Evolutionary conservation across 2,329 filamentous ascomycete species (phyloP).

Genomic region (Ophidiomyces ophidiicola): DNA sequence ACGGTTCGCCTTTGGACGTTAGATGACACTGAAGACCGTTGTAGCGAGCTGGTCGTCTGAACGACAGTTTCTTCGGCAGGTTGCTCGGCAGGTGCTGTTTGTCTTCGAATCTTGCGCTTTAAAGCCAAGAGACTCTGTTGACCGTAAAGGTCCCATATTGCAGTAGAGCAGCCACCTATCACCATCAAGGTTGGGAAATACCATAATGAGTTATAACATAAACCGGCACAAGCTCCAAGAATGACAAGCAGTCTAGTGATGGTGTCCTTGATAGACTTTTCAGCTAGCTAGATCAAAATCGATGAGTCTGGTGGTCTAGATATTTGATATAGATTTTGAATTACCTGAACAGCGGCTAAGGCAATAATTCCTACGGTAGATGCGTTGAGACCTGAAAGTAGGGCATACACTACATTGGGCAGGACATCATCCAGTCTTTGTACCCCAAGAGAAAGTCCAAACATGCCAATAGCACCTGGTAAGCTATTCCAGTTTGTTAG

Average conservation of each 20-base stretch:
- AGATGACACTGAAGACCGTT: conserved; percentile 5
- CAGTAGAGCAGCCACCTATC: conserved; percentile 40
- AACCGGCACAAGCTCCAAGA: conserved; percentile 48
- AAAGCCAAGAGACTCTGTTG: conserved; percentile 33
- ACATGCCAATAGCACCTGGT: conserved; percentile 60
- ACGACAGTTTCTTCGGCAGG: conserved; percentile 13
- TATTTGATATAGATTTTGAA: neutral
- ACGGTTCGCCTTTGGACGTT: conserved; percentile 13
- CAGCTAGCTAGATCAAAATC: conserved; percentile 41
- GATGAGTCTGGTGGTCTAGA: conserved; percentile 10
- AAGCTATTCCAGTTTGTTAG: conserved; percentile 34
- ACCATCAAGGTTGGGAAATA: conserved; percentile 58
- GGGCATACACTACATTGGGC: conserved; percentile 52
- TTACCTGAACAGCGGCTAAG: conserved; percentile 48
- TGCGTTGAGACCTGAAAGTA: conserved; percentile 59
- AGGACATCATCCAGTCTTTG: conserved; percentile 47
- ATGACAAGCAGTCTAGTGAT: conserved; percentile 54
- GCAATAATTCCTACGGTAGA: conserved; percentile 61
- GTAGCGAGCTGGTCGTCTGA: conserved; percentile 8
- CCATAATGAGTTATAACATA: conserved; percentile 62
- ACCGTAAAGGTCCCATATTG: conserved; percentile 47
- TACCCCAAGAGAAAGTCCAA: conserved; percentile 52
- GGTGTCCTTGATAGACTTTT: conserved; percentile 55
- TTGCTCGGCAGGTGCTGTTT: conserved; percentile 10
- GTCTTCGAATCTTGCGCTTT: conserved; percentile 17